Evolutionary conservation across 305 asterid species (phyloP), one percentile per base, ranked within the genome.

Genomic region (Coffea humblotiana): DNA sequence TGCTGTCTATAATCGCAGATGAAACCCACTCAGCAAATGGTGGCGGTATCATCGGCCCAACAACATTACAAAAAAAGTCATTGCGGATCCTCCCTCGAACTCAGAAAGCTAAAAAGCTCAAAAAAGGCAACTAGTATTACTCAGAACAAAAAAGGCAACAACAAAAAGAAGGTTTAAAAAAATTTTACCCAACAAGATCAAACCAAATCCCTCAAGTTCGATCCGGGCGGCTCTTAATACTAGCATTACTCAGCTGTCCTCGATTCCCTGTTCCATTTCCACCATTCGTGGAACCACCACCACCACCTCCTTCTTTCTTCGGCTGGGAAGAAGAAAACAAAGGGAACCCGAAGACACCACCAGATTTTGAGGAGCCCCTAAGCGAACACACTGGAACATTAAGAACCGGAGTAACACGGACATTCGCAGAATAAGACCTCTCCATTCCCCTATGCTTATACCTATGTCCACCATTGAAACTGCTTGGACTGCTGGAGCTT

Each of bases 401-500:
- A 12, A 95, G 97, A 29, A 95, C 95, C 79, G 98, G 98, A 51
- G 98, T 92, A 74, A 93, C 83, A 8, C 98, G 97, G 78, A 93
- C 97, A 77, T 95, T 90, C 6, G 98, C 97, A 16, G 98, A 95
- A 83, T 95, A 95, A 25, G 97, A 93, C 80, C 98, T 86, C 90
- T 95, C 98, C 93, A 95, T 90, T 73, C 97, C 97, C 15, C 93
- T 91, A 32, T 89, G 90, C 78, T 85, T 91, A 68, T 91, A 66
- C 70, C 90, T 84, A 1, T 91, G 93, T 27, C 94, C 97, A 23
- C 97, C 92, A 47, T 90, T 92, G 81, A 90, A 89, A 67, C 88
- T 88, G 86, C 97, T 91, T 4, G 98, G 98, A 79, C 96, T 94
- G 87, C 98, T 94, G 23, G 97, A 91, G 69, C 98, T 95, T 83